Percentiles rank a stretch among this genome's conserved stretches.
phyloP scores from a whole-genome alignment of 148 eudicot species.

The Camellia lanceoleosa region DNA sequence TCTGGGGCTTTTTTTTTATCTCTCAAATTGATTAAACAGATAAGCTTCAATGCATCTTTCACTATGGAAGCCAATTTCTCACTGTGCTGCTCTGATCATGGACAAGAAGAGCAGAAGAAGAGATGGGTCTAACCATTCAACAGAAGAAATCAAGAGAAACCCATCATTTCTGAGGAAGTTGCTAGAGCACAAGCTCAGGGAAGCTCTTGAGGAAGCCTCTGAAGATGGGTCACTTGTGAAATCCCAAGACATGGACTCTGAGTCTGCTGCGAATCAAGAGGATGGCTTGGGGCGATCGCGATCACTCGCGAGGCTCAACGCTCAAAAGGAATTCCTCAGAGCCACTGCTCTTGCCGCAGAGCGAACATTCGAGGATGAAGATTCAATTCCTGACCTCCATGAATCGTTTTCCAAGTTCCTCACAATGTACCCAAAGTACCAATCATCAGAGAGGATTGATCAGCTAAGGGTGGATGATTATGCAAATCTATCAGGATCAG shows the following conservation, averaged over 20 bases:
- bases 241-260: conserved; percentile 60
- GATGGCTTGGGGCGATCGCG: conserved; percentile 74
- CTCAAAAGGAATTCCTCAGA: conserved; percentile 78
- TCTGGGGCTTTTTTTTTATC: neutral
- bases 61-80: conserved; percentile 92
- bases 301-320: conserved; percentile 71
- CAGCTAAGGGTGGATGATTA: conserved; percentile 83
- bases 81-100: conserved; percentile 68
- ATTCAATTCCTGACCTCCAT: conserved; percentile 59
- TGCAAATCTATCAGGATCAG: conserved; percentile 53
- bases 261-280: conserved; percentile 44
- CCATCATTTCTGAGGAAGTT: conserved; percentile 56
- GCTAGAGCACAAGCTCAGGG: conserved; percentile 77
- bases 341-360: conserved; percentile 95
- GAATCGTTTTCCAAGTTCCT: conserved; percentile 80
- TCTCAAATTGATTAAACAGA: conserved; percentile 12
- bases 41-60: conserved; percentile 82
- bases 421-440: conserved; percentile 80
- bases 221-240: conserved; percentile 87
- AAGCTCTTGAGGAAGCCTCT: conserved; percentile 95
- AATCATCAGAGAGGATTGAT: conserved; percentile 79
- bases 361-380: conserved; percentile 51
- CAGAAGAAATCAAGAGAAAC: conserved; percentile 46
- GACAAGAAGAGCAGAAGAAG: conserved; percentile 73
- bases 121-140: conserved; percentile 47